Percentiles rank a stretch among this genome's conserved stretches.
Evolutionary conservation across 2,329 filamentous ascomycete genomes (phyloP).

Genomic region (Nothomitra cinnamomea): DNA sequence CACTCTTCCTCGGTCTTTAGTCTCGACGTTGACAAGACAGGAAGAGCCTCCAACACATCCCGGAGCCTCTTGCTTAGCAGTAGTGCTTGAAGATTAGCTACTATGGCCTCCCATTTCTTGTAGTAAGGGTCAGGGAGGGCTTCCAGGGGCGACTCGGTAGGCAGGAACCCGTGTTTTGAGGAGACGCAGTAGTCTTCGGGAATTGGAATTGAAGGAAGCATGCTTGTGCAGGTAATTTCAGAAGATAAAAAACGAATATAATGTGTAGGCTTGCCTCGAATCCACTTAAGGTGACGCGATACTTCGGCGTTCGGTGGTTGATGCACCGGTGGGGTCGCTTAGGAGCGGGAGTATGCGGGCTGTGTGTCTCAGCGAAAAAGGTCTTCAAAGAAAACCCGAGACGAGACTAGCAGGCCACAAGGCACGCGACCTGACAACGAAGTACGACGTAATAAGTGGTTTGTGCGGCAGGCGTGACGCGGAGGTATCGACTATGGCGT

Average conservation of each 20-base stretch:
- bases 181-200: constrained; percentile 70
- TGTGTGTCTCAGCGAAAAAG: too few species aligned
- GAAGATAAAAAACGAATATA: background rate
- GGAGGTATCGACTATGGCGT: too few species aligned
- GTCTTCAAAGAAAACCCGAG: too few species aligned
- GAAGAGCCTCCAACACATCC: constrained; percentile 61
- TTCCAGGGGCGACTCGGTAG: constrained; percentile 61
- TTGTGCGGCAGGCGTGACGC: too few species aligned
- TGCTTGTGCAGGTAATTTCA: background rate
- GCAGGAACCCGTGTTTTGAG: constrained; percentile 69
- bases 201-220: constrained; percentile 11
- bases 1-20: constrained; percentile 78
- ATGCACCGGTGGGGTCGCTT: too few species aligned
- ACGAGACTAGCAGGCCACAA: too few species aligned
- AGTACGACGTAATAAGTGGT: too few species aligned
- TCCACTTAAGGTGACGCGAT: too few species aligned
- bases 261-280: background rate
- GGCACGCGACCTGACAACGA: too few species aligned
- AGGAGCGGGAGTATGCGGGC: too few species aligned
- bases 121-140: constrained; percentile 81
- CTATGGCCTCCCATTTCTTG: constrained; percentile 80
- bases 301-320: too few species aligned
- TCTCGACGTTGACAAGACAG: constrained; percentile 65
- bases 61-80: constrained; percentile 74
- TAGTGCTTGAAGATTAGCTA: constrained; percentile 70